Conservation (phyloP, 2,329 filamentous ascomycete genomes). For the Hymenoscyphus fructigenus region DNA sequence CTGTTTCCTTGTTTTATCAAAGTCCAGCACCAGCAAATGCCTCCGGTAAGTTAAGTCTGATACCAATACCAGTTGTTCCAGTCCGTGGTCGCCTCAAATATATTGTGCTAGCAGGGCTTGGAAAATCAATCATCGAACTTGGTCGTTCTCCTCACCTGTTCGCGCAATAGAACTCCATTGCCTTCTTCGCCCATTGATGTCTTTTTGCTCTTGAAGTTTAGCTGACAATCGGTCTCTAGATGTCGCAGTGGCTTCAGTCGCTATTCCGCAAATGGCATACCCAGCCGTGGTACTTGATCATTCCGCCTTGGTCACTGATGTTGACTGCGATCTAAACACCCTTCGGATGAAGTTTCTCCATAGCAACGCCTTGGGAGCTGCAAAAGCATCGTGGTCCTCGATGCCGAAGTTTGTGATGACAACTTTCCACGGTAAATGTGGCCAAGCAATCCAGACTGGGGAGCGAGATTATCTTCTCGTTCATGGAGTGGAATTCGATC, state of each 20-base stretch:
- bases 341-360: slow-evolving; percentile 13
- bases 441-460: slow-evolving; percentile 6
- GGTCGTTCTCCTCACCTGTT: background rate
- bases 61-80: background rate
- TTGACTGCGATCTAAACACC: slow-evolving; percentile 9
- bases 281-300: slow-evolving; percentile 16
- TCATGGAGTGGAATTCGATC: slow-evolving; percentile 9
- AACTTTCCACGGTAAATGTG: slow-evolving; percentile 12
- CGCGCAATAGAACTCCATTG: background rate
- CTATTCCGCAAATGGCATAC: slow-evolving; percentile 15
- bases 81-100: background rate
- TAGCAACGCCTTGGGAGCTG: slow-evolving; percentile 1
- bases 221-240: slow-evolving; percentile 5
- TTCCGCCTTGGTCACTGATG: slow-evolving; percentile 8
- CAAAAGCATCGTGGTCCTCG: slow-evolving; percentile 6
- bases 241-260: slow-evolving; percentile 12
- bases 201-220: background rate
- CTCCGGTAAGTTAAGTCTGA: slow-evolving; percentile 3
- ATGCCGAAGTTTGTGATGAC: slow-evolving; percentile 13
- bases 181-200: background rate
- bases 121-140: background rate
- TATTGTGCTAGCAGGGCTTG: background rate
- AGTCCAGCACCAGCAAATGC: slow-evolving; percentile 9
- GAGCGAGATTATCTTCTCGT: slow-evolving; percentile 14
- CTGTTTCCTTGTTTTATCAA: slow-evolving; percentile 12